Conservation (phyloP, 1,284 basidiomycete species). For the Neotropicomus parvogracilis region DNA sequence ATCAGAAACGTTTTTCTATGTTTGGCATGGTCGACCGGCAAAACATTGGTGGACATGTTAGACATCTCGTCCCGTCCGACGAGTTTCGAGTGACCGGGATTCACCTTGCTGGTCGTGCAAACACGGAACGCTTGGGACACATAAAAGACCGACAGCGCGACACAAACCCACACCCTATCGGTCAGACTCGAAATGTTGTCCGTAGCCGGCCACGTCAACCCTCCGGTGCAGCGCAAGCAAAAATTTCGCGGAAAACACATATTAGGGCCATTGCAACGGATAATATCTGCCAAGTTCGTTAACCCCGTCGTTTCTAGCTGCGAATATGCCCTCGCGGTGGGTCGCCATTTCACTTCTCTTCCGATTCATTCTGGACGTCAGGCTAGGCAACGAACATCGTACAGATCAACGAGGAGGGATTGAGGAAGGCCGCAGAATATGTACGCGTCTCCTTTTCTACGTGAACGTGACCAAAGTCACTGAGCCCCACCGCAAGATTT, state of each 20-base stretch:
- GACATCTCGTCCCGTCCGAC: too few relatives aligned
- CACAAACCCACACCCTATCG: background rate
- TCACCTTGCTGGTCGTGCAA: background rate
- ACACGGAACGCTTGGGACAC: conserved; percentile 9
- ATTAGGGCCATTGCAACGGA: background rate
- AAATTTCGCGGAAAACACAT: background rate
- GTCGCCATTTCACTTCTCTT: conserved; percentile 6
- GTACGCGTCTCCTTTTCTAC: conserved; percentile 38
- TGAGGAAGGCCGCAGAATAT: conserved; percentile 57
- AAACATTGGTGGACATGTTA: too few relatives aligned
- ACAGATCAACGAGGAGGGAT: conserved; percentile 51
- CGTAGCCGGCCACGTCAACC: conserved; percentile 7
- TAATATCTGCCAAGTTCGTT: background rate
- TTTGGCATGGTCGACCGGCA: conserved; percentile 6
- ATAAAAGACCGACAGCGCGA: conserved; percentile 7
- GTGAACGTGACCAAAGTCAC: background rate
- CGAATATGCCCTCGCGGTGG: conserved; percentile 49
- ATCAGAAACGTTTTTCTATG: background rate
- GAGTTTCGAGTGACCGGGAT: too few relatives aligned
- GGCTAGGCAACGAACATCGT: conserved; percentile 55
- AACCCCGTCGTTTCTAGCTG: conserved; percentile 54
- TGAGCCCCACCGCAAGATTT: conserved; percentile 46
- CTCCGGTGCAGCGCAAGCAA: background rate
- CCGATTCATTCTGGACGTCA: background rate
- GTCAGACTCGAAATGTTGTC: conserved; percentile 19